Evolutionary conservation across 2,329 filamentous ascomycete genomes (phyloP), one percentile per base, ranked within the genome.

Genomic region (Endoconidiophora laricicola): DNA sequence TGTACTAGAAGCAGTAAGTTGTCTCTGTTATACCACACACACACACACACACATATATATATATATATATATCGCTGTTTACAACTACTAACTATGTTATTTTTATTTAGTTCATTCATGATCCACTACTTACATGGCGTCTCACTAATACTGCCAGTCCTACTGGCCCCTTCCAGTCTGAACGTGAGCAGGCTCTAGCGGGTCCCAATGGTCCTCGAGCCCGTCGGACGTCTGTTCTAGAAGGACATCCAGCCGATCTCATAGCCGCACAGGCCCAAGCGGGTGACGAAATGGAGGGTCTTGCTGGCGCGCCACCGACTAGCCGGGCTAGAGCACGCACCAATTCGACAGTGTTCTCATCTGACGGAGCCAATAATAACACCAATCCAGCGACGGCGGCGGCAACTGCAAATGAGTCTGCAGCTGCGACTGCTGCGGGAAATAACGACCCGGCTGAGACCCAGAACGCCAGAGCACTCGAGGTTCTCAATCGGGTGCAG

Each of bases 61-160:
- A 18, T 46, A 33, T 43, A 9, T 18, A 24, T 46, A 20, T 38
- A 16, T 26, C 14, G 38, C 29, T 36, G n/a, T 41, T 50, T 18
- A 14, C 22, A 38, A 41, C 48, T 41, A 50, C 52, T 48, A 44
- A 46, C 22, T 18, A 18, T 5, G 9, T 9, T 9, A 59, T 90
- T 84, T 98, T 98, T 68, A 94, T 98, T 6, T 60, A 91, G 85
- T 99, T 99, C 68, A 95, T 99, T 57, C 93, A 99, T 63, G 91
- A 99, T 63, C 91, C 93, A n/a, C 76, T 99, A 40, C 83, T 98
- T 49, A 98, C 88, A 45, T 99, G 91, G 91, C 83, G 91, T 58
- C 76, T 99, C 37, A 81, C 77, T 29, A 78, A 72, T 49, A 72
- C 74, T 7, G 69, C 73, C 7, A 79, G 75, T 26, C 79, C 79